Percentiles rank a stretch among this genome's conserved stretches.
These are phyloP conservation scores for Annulohypoxylon stygium DNA, from an alignment of 495 filamentous ascomycete species.

Conservation along the genomic window DNA sequence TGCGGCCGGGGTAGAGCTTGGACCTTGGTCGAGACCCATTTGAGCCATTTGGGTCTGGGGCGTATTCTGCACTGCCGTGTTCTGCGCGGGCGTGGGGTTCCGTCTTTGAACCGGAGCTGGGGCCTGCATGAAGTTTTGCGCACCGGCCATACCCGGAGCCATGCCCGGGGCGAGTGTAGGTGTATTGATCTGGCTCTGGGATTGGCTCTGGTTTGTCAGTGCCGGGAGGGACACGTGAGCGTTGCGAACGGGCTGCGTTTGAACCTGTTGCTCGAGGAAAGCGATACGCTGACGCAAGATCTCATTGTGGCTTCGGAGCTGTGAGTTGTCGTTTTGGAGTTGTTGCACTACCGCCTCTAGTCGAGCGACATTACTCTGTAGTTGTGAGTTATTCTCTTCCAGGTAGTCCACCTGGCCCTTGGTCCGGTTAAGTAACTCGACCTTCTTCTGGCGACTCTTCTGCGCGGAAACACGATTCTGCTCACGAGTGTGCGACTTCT, in stretches of 20 bases:
- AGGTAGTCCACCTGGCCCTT: not conserved
- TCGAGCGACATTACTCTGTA: not conserved
- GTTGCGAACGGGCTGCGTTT: not conserved
- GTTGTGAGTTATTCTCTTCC: not conserved
- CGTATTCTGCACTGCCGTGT: not conserved
- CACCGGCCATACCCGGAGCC: not conserved
- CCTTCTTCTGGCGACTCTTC: constrained; percentile 23
- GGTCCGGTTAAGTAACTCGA: constrained; percentile 1
- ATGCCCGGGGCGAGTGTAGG: not conserved
- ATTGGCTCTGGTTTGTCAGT: not conserved
- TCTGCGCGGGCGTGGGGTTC: not conserved
- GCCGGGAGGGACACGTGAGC: not conserved
- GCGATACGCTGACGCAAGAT: not conserved
- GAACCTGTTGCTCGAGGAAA: not conserved
- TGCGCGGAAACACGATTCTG: constrained; percentile 28
- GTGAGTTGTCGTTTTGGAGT: not conserved
- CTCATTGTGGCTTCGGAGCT: not conserved
- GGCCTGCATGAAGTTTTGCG: not conserved
- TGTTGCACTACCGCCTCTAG: not conserved
- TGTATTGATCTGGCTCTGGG: not conserved
- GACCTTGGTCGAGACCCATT: not conserved
- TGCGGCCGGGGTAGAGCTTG: not conserved
- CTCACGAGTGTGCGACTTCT: constrained; percentile 5
- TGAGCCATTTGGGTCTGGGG: not conserved
- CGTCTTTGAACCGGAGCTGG: not conserved